Evolutionary conservation across 2,329 filamentous ascomycete species (phyloP).

Genomic region (Zasmidium angulare): DNA sequence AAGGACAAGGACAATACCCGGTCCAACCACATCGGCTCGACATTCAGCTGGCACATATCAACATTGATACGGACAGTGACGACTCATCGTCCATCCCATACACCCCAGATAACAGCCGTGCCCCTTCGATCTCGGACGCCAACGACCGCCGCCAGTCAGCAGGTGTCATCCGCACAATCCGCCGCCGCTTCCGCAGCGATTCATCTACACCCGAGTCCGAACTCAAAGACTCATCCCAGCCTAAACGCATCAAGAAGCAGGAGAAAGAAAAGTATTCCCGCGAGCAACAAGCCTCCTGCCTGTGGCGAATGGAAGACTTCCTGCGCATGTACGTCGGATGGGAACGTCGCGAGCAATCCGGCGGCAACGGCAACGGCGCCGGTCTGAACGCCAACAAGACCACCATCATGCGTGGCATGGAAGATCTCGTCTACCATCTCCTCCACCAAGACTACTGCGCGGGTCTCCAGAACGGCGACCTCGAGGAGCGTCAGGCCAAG

Average conservation of each 20-base stretch:
- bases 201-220: constrained; percentile 2
- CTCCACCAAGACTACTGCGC: constrained; percentile 5
- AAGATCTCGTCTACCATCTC: constrained; percentile 2
- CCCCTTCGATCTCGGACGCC: constrained; percentile 3
- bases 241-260: constrained; percentile 18
- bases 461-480: constrained; percentile 7
- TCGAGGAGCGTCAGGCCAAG: constrained; percentile 5
- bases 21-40: constrained; percentile 7
- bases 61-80: constrained; percentile 12
- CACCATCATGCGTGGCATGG: constrained; percentile 10
- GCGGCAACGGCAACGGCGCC: constrained; percentile 24
- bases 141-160: constrained; percentile 5
- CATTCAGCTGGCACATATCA: constrained; percentile 4
- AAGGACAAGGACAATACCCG: not conserved
- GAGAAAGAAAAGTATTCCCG: constrained; percentile 21
- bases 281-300: constrained; percentile 11
- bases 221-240: not conserved
- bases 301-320: constrained; percentile 15
- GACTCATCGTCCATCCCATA: constrained; percentile 7
- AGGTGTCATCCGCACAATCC: constrained; percentile 3
- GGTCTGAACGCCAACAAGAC: constrained; percentile 18
- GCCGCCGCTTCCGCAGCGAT: not conserved
- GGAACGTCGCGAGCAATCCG: constrained; percentile 16
- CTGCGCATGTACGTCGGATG: constrained; percentile 12
- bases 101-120: constrained; percentile 16